Base-by-base conservation (phyloP, 768 basidiomycete genomes). In the Hygrophorus pudorinus region DNA sequence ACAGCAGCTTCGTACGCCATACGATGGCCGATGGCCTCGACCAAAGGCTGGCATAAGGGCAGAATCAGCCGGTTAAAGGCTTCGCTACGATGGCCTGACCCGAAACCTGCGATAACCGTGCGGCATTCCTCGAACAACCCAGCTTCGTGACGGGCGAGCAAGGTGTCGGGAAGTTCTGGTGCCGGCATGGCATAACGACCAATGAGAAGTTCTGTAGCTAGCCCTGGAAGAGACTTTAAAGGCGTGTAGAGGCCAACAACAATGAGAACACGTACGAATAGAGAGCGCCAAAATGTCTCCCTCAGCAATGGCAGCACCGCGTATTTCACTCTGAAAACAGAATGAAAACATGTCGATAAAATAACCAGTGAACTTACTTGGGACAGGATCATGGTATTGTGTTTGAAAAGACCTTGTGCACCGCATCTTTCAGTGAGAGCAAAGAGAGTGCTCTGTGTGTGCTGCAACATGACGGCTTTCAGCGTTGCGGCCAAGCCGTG, bases 21-120 rank as follows among this genome's bases (percentile, higher is more conserved):
- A 12, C 77, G 72, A 53, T 80, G 76, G 3, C 80, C 79, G 33
- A 81, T 73, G n/a, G 79, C 72, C 60, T 78, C 72, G 42, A 81
- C 56, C 5, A 73, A 65, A 10, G 48, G 46, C 41, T 75, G 70
- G 8, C 76, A 72, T 54, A 74, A 72, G 4, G 77, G 79, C 42
- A 81, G 68, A 45, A 80, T 57, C 41, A 75, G 64, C 5, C 67
- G 63, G 54, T 75, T 73, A 59, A 77, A 78, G 0, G 62, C 54
- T 20, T 66, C 62, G 57, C 72, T 71, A 41, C 76, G 73, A 60
- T 76, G 73, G 48, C 66, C 63, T 24, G 61, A 63, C 6, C 59
- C 59, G 31, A 73, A 47, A 10, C 58, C 49, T 34, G 52, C 47
- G 35, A 71, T 63, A 11, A 73, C 56, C 4, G 60, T 55, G 13